Evolutionary conservation across 1,284 basidiomycete genomes (phyloP).

Genomic region (Xanthoconium separans): DNA sequence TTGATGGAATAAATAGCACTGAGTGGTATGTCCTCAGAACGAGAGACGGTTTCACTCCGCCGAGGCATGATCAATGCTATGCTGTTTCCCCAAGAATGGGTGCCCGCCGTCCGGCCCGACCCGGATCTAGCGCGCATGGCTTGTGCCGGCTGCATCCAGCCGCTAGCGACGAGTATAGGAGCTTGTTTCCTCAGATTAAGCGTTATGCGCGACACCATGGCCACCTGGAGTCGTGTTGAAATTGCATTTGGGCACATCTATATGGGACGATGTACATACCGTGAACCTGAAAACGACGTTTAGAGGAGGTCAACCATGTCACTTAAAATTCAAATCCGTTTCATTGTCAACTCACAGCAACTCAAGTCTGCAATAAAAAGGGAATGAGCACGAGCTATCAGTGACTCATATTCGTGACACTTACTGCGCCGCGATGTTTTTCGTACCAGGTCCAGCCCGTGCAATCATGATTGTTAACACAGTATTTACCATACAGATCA

Average conservation of each 20-base stretch:
- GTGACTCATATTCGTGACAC: conserved; percentile 9
- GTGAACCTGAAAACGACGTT: conserved; percentile 30
- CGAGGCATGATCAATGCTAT: neutral
- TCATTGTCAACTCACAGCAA: conserved; percentile 39
- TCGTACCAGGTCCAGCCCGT: conserved; percentile 35
- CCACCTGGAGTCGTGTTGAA: conserved; percentile 29
- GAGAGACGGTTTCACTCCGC: neutral
- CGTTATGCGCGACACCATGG: conserved; percentile 50
- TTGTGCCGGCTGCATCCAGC: neutral
- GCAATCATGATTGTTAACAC: conserved; percentile 47
- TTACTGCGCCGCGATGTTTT: conserved; percentile 47
- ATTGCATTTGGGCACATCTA: neutral
- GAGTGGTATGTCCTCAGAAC: neutral
- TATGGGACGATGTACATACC: conserved; percentile 17
- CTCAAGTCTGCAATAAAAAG: conserved; percentile 36
- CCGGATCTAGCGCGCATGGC: neutral
- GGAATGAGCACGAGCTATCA: neutral
- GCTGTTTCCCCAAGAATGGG: neutral
- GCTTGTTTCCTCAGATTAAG: conserved; percentile 36
- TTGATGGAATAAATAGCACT: conserved; percentile 1
- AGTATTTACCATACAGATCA: conserved; percentile 44
- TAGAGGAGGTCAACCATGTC: neutral
- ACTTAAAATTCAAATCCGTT: neutral
- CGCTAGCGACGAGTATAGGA: neutral
- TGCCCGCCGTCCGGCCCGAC: neutral